Percentiles rank a stretch among this genome's conserved stretches.
These are phyloP conservation scores for Talaromyces nanjingensis DNA, from an alignment of 495 filamentous ascomycete genomes.

Conservation along the genomic window DNA sequence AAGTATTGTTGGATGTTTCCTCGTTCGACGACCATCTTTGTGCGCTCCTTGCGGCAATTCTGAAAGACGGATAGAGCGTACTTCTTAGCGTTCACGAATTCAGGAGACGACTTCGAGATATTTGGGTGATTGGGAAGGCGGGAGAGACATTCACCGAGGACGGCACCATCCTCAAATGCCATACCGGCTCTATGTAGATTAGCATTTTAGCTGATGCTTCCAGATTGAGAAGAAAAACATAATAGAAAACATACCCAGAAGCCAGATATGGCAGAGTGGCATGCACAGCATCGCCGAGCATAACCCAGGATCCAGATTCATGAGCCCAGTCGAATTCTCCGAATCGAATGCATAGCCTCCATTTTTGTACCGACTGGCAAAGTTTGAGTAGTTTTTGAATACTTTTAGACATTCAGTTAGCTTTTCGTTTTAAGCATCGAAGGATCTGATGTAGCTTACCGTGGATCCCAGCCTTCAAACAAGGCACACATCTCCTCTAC, in stretches of 20 bases:
- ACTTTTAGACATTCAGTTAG: conserved; percentile 15
- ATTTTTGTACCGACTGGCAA: conserved; percentile 52
- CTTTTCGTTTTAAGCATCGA: conserved; percentile 16
- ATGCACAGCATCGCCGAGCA: conserved; percentile 59
- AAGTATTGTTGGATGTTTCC: conserved; percentile 43
- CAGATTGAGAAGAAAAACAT: neutral
- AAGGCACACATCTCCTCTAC: conserved; percentile 60
- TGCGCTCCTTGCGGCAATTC: conserved; percentile 36
- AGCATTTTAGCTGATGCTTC: neutral
- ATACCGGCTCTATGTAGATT: conserved; percentile 31
- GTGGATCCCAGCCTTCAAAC: conserved; percentile 53
- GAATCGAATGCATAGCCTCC: conserved; percentile 54
- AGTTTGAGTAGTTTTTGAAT: conserved; percentile 27
- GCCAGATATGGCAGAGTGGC: conserved; percentile 57
- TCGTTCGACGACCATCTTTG: conserved; percentile 35
- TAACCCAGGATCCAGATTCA: conserved; percentile 43
- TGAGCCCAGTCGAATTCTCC: conserved; percentile 50
- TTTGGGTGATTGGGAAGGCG: conserved; percentile 22
- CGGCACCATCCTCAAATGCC: conserved; percentile 44
- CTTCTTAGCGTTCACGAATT: conserved; percentile 23
- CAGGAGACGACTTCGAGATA: conserved; percentile 19
- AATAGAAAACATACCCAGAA: conserved; percentile 21
- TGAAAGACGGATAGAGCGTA: conserved; percentile 39
- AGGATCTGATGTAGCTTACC: conserved; percentile 37
- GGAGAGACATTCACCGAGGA: conserved; percentile 40